A percentile compares a stretch with the other conserved stretches of the same genome.
These are phyloP conservation scores for Thermoascus crustaceus DNA, from an alignment of 2,329 filamentous ascomycete species.

Conservation along the genomic window DNA sequence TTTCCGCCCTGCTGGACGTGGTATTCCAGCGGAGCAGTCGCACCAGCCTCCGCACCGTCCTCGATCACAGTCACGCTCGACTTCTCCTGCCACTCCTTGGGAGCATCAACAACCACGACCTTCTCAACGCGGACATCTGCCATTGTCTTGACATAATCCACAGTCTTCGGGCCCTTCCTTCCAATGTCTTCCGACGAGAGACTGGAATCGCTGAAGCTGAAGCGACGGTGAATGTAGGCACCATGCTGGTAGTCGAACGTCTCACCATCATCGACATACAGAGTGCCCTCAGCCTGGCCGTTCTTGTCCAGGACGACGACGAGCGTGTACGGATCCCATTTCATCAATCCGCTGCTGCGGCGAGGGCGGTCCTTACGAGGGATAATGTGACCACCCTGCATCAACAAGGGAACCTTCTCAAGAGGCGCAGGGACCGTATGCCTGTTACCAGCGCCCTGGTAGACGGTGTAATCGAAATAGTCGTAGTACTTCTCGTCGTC, in stretches of 20 bases:
- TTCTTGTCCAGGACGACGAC: conserved; percentile 63
- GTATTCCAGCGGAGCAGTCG: conserved; percentile 51
- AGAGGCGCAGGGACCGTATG: conserved; percentile 68
- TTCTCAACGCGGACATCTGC: conserved; percentile 70
- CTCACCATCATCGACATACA: conserved; percentile 92
- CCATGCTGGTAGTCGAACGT: conserved; percentile 80
- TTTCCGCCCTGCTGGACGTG: conserved; percentile 44
- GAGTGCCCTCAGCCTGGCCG: conserved; percentile 66
- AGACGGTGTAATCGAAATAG: conserved; percentile 79
- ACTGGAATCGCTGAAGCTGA: conserved; percentile 53
- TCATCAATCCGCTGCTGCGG: conserved; percentile 81
- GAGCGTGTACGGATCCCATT: conserved; percentile 88
- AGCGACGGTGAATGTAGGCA: conserved; percentile 79
- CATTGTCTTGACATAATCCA: conserved; percentile 73
- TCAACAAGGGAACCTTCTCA: conserved; percentile 78
- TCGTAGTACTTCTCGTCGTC: conserved; percentile 89
- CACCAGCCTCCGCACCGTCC: conserved; percentile 37
- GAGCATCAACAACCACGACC: conserved; percentile 74
- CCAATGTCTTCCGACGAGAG: conserved; percentile 65
- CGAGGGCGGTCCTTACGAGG: conserved; percentile 82
- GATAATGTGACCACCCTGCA: conserved; percentile 89
- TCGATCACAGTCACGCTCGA: conserved; percentile 45
- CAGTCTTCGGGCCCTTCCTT: conserved; percentile 53
- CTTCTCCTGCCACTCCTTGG: conserved; percentile 60
- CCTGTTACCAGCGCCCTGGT: conserved; percentile 62